Evolutionary conservation across 805 yeast genomes (phyloP).

Genomic region (Wickerhamiella hasegawae): DNA sequence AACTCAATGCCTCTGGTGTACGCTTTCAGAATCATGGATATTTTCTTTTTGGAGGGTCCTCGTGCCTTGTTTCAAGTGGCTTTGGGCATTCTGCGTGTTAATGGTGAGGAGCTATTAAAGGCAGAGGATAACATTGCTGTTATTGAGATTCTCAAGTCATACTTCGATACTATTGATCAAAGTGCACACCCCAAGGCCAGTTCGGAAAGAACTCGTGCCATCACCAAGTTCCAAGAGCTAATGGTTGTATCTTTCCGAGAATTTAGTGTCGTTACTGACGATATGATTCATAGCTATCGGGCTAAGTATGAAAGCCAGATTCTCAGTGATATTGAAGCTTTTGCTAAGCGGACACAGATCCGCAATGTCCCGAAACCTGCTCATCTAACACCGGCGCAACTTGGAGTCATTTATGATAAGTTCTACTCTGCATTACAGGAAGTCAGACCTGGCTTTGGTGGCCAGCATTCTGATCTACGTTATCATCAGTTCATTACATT

Average conservation of each 20-base stretch:
- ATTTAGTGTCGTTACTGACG: conserved; percentile 65
- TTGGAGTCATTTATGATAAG: conserved; percentile 68
- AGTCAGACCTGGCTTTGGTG: conserved; percentile 32
- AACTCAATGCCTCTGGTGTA: conserved; percentile 89
- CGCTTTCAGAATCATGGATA: conserved; percentile 83
- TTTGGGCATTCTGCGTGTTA: conserved; percentile 71
- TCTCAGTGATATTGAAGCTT: conserved; percentile 70
- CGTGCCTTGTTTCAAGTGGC: conserved; percentile 84
- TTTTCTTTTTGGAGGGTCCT: conserved; percentile 80
- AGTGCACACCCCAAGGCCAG: conserved; percentile 61
- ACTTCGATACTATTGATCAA: conserved; percentile 61
- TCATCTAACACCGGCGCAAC: conserved; percentile 38
- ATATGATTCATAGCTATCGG: conserved; percentile 52
- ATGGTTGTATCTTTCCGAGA: conserved; percentile 87
- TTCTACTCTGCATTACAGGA: conserved; percentile 64
- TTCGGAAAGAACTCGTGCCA: conserved; percentile 44
- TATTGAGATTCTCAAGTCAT: conserved; percentile 68
- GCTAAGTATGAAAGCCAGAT: conserved; percentile 58
- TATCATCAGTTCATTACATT: conserved; percentile 55
- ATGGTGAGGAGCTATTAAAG: conserved; percentile 65
- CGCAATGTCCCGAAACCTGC: conserved; percentile 67
- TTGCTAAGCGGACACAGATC: conserved; percentile 82
- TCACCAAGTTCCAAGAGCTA: conserved; percentile 78
- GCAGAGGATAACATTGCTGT: conserved; percentile 89
- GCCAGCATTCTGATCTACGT: conserved; percentile 47